These are phyloP conservation scores for Entomortierella lignicola DNA, from an alignment of 192 early-diverging fungal genomes.

Conservation along the genomic window DNA sequence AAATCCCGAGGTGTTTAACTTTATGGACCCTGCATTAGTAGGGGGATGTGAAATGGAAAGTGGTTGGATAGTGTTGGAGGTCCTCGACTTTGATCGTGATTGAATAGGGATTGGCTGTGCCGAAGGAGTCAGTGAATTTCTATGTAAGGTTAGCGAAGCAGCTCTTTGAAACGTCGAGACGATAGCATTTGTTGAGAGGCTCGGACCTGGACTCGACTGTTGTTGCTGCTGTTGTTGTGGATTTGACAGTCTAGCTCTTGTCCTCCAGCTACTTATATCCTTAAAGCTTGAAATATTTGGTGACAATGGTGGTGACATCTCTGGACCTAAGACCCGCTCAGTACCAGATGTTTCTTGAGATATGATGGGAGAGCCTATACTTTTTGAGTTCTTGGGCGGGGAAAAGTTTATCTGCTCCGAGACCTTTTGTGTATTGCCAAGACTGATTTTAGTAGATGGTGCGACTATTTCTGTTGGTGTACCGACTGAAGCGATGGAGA, in stretches of 20 bases:
- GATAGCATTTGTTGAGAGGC: constrained; percentile 34
- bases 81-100: constrained; percentile 11
- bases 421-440: neutral
- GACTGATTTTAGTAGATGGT: neutral
- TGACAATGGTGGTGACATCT: constrained; percentile 32
- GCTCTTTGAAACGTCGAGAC: constrained; percentile 39
- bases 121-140: constrained; percentile 16
- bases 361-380: constrained; percentile 3
- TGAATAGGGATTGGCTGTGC: constrained; percentile 22
- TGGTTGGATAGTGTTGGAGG: neutral
- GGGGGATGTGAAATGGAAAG: constrained; percentile 42
- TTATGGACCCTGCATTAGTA: neutral
- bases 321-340: constrained; percentile 7
- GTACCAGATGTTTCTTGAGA: constrained; percentile 4
- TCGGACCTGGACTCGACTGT: neutral
- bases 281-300: constrained; percentile 15
- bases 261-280: constrained; percentile 20
- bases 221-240: constrained; percentile 2
- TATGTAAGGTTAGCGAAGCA: constrained; percentile 37
- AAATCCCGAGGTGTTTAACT: neutral
- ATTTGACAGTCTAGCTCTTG: constrained; percentile 3
- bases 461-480: constrained; percentile 8
- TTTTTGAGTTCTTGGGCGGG: constrained; percentile 6
- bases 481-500: neutral
- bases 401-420: neutral